Evolutionary conservation across 1,284 basidiomycete genomes (phyloP), one percentile per base, ranked within the genome.

Genomic region (Trametes sp.): DNA sequence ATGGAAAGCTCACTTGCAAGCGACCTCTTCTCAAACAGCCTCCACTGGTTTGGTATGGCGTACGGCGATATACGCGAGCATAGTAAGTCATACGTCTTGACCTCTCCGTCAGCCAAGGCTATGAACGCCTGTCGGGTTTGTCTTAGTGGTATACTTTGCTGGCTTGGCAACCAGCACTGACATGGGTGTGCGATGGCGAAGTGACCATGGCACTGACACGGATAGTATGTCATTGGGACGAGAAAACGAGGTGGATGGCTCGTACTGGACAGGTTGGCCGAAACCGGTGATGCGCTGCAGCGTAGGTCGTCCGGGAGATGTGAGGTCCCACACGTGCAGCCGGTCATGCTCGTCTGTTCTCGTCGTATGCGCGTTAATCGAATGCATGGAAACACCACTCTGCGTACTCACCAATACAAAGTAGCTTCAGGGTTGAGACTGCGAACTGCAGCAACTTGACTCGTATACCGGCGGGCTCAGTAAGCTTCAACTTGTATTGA

Each of bases 141-240:
- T 4, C 19, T 26, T 65, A 62, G 38, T 21, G 24, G 3, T 31
- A 33, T 35, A 42, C 10, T 24, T 29, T 19, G 42, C 11, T 42
- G 29, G 23, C 35, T 19, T 28, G 16, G n/a, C 23, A 28, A 54
- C 41, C 51, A 59, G 74, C 63, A 81, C 90, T 72, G 73, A 94
- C 87, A 79, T 94, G 92, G 10, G 85, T 83, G 73, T 93, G 91
- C n/a, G 84, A 86, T 1, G 92, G 87, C 1, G 89, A 91, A n/a
- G 88, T 72, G 16, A 85, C 81, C 54, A 92, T 69, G 49, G 81
- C 87, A 63, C 88, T 89, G 65, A 19, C 57, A 49, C 35, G 24
- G 62, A 38, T 45, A 45, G 28, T 54, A 56, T 51, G 66, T 66
- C 56, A 64, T 61, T 54, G 28, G 63, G 38, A 48, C 45, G 29